A percentile compares a stretch with the other conserved stretches of the same genome.
These are phyloP conservation scores for Aspergillus mulundensis DNA, from an alignment of 495 filamentous ascomycete genomes.

Conservation along the genomic window DNA sequence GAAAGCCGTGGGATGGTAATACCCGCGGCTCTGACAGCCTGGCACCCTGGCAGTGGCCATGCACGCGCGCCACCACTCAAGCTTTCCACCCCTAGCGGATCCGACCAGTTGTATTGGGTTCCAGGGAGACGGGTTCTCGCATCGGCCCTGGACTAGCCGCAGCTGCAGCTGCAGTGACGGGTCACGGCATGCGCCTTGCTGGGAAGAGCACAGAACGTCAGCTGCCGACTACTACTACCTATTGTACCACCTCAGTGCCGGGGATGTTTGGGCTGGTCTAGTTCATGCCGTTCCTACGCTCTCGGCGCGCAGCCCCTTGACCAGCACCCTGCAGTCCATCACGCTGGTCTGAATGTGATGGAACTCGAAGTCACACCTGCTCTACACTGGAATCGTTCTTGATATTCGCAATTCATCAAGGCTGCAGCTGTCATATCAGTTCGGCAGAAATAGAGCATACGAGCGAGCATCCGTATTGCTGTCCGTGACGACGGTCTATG, in stretches of 20 bases:
- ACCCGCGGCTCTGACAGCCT: not conserved
- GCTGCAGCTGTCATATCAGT: too few species aligned
- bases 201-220: not conserved
- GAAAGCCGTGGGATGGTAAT: not conserved
- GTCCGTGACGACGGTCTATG: too few species aligned
- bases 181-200: not conserved
- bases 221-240: not conserved
- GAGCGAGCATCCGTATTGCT: too few species aligned
- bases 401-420: too few species aligned
- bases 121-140: constrained; percentile 13
- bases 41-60: not conserved
- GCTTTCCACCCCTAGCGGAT: constrained; percentile 1
- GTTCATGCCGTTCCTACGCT: not conserved
- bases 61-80: constrained; percentile 4
- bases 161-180: not conserved
- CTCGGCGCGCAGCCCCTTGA: too few species aligned
- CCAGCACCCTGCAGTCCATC: too few species aligned
- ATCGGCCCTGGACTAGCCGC: not conserved
- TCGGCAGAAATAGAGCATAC: too few species aligned
- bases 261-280: not conserved
- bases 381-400: too few species aligned
- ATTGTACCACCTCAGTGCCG: not conserved
- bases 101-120: constrained; percentile 12
- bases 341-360: too few species aligned
- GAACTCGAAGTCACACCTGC: too few species aligned